These are phyloP conservation scores for Pythium rishiriense DNA, from an alignment of 352 stramenopile genomes.

Conservation along the genomic window DNA sequence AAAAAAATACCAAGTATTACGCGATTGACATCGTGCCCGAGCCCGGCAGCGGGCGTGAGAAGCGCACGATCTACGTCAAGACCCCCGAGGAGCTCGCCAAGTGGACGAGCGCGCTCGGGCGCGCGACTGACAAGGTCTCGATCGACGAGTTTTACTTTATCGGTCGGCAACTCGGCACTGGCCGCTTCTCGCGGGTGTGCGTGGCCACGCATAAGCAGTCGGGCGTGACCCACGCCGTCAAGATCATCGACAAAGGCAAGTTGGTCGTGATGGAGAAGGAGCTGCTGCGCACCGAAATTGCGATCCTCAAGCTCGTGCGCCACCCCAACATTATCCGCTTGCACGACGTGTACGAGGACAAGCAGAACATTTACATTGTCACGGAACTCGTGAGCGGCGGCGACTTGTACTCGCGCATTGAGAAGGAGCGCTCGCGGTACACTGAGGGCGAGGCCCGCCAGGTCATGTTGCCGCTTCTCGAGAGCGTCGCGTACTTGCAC, in stretches of 20 bases:
- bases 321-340: constrained; percentile 88
- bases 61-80: constrained; percentile 82
- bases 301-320: constrained; percentile 92
- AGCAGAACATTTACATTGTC: constrained; percentile 96
- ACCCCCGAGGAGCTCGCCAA: constrained; percentile 71
- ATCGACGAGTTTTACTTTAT: constrained; percentile 92
- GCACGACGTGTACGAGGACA: constrained; percentile 91
- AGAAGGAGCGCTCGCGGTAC: constrained; percentile 75
- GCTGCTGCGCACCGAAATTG: constrained; percentile 91
- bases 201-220: constrained; percentile 67
- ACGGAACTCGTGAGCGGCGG: constrained; percentile 96
- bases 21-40: constrained; percentile 87
- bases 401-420: constrained; percentile 97
- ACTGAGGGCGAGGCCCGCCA: constrained; percentile 88
- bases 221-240: constrained; percentile 83
- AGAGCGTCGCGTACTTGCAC: constrained; percentile 91
- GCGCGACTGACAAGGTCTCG: constrained; percentile 83
- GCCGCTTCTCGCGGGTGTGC: constrained; percentile 89
- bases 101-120: constrained; percentile 77
- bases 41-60: constrained; percentile 61
- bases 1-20: constrained; percentile 84
- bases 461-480: constrained; percentile 87
- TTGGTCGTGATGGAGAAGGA: constrained; percentile 87
- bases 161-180: constrained; percentile 82
- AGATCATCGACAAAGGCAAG: constrained; percentile 93